These are phyloP conservation scores for Chlorella sp. DNA, from an alignment of 139 green algal genomes.

Conservation along the genomic window DNA sequence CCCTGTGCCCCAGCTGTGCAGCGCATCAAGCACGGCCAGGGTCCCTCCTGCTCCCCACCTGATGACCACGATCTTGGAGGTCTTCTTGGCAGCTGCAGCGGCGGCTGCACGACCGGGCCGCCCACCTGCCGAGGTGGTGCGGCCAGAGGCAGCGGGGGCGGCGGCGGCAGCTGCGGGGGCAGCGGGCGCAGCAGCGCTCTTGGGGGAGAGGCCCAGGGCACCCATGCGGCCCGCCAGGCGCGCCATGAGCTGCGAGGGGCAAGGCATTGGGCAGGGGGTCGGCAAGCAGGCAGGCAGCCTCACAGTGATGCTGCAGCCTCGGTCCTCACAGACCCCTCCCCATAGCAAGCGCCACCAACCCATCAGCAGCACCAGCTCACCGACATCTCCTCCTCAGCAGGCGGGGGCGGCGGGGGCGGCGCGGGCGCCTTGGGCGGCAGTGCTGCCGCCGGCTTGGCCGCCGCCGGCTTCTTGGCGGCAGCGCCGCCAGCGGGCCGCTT, in stretches of 20 bases:
- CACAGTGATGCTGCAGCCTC: no score
- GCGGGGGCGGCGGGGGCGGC: not conserved
- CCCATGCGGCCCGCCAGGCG: constrained; percentile 58
- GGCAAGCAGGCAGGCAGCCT: no score
- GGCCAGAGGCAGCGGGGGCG: not conserved
- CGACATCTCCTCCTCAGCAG: no score
- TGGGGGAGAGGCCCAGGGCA: constrained; percentile 27
- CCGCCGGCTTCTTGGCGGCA: no score
- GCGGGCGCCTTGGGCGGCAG: no score
- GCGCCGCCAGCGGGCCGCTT: no score
- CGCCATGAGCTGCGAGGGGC: constrained; percentile 39
- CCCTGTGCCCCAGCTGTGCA: no score
- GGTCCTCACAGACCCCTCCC: no score
- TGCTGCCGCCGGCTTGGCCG: constrained; percentile 39
- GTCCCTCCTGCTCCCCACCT: not conserved
- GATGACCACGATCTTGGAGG: constrained; percentile 24
- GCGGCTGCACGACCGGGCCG: constrained; percentile 13
- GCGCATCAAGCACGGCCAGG: not conserved
- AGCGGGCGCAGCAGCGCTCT: not conserved
- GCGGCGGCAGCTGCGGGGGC: not conserved
- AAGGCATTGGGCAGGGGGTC: no score
- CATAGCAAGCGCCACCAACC: no score
- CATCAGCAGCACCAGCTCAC: no score
- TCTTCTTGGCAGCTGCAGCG: constrained; percentile 30
- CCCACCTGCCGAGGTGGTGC: not conserved